Base-by-base conservation (phyloP, 2,329 filamentous ascomycete genomes). In the Diaporthe sp. region DNA sequence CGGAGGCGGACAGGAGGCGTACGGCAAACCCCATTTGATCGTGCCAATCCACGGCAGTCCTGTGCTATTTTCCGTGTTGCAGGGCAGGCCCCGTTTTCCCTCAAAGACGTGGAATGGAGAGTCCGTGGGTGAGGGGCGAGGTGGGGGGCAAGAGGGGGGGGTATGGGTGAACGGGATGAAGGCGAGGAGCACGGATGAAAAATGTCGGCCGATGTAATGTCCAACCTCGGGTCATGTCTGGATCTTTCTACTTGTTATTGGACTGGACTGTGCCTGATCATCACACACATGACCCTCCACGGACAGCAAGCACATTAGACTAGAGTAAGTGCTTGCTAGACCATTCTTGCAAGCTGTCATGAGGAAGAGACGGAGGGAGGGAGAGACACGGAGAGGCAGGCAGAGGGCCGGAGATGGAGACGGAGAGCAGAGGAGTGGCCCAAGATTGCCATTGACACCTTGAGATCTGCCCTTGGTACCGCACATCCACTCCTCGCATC, bases 81-180 rank as follows among this genome's bases (percentile, higher is more conserved):
- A 53, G 65, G 65, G 46, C 34, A 22, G 15, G 46, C 65, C 65
- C 65, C 65, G 46, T 60, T 37, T 60, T 60, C 57, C 57, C 57
- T 60, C 57, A 60, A 15, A 25, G 57, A 37, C 57, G 34, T 51
- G 44, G 46, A 51, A n/a, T 53, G 44, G 44, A 39, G 62, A 51
- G 65, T 68, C 65, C 46, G 65, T 68, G 46, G 65, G 65, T 39
- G 65, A 68, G 65, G 65, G 65, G 49, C 65, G 49, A 42, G 9
- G 46, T 39, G 46, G 44, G 34, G 61, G 42, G 25, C 61, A 44
- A 65, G 61, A 44, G 61, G 62, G 28, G 49, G n/a, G 49, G n/a
- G 25, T 4, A 22, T 42, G 9, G 62, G 31, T 8, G 62, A 25
- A 31, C 42, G 25, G 42, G 61, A 44, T 65, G 42, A 39, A 31